A percentile compares a stretch with the other conserved stretches of the same genome.
Evolutionary conservation across 176 grass and related monocot genomes (phyloP).

Genomic region (Elymus sibiricus): DNA sequence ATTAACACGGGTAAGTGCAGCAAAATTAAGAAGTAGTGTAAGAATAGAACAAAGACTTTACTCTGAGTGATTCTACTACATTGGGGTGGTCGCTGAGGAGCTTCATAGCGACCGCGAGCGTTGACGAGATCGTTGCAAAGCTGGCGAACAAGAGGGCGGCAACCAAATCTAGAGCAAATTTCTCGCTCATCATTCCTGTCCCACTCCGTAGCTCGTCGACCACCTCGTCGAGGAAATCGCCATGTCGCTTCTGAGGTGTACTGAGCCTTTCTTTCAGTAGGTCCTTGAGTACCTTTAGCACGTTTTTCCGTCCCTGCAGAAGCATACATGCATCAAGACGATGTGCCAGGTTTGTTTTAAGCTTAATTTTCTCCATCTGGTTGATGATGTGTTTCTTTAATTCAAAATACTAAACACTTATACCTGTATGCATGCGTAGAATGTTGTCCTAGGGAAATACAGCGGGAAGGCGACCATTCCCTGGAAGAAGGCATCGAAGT

Average conservation of each 20-base stretch:
- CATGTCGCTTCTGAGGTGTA: neutral
- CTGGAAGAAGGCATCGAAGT: neutral
- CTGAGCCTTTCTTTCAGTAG: neutral
- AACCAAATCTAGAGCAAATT: neutral
- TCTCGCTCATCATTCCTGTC: too few species aligned
- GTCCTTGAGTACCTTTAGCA: neutral
- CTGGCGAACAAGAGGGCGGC: neutral
- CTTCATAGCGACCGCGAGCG: neutral
- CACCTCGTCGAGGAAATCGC: neutral
- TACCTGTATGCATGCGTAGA: constrained; percentile 24
- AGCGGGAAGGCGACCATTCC: constrained; percentile 1
- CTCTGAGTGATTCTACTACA: neutral
- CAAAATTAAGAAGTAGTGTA: neutral
- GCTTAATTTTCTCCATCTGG: neutral
- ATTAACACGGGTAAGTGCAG: too few species aligned
- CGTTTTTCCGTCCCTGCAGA: neutral
- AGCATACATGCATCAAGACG: neutral
- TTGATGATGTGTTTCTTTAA: neutral
- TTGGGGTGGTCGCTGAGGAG: neutral
- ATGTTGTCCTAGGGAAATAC: constrained; percentile 9
- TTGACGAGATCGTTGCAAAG: neutral
- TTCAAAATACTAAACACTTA: too few species aligned
- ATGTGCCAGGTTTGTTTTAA: neutral
- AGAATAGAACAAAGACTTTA: neutral
- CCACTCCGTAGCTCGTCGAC: neutral